Conservation (phyloP, 805 yeast genomes). For the Ogataea angusta region DNA sequence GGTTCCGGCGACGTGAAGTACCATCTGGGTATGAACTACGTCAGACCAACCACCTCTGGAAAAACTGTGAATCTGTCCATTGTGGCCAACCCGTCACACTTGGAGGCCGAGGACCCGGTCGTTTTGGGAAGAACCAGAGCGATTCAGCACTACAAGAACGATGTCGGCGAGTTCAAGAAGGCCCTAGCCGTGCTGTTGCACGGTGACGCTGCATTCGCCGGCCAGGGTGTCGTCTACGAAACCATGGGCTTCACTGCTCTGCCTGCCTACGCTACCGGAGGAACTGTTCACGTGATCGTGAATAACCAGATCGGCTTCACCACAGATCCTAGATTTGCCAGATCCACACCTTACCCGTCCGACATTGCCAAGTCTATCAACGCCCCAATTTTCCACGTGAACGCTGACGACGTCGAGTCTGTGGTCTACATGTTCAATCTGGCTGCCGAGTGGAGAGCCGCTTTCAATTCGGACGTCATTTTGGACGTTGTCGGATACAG, state of each 20-base stretch:
- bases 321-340: slow-evolving; percentile 95
- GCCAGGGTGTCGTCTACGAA: slow-evolving; percentile 98
- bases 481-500: slow-evolving; percentile 98
- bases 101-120: slow-evolving; percentile 99
- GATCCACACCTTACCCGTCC: slow-evolving; percentile 97
- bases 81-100: slow-evolving; percentile 98
- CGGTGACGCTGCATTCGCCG: slow-evolving; percentile 99
- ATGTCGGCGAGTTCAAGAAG: slow-evolving; percentile 75
- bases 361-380: slow-evolving; percentile 95
- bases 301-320: slow-evolving; percentile 99
- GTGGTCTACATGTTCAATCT: slow-evolving; percentile 86
- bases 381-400: slow-evolving; percentile 99
- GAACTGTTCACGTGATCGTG: slow-evolving; percentile 93
- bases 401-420: slow-evolving; percentile 96
- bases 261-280: slow-evolving; percentile 97
- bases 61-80: slow-evolving; percentile 90
- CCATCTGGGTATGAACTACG: slow-evolving; percentile 98
- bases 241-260: slow-evolving; percentile 91
- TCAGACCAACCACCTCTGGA: slow-evolving; percentile 98
- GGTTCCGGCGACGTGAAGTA: slow-evolving; percentile 99
- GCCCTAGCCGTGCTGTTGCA: slow-evolving; percentile 92
- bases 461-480: slow-evolving; percentile 94
- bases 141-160: slow-evolving; percentile 85
- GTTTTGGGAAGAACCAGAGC: slow-evolving; percentile 98
- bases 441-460: slow-evolving; percentile 98